Base-by-base conservation (phyloP, 371 early-diverging fungal species). In the Mortierella sp. region DNA sequence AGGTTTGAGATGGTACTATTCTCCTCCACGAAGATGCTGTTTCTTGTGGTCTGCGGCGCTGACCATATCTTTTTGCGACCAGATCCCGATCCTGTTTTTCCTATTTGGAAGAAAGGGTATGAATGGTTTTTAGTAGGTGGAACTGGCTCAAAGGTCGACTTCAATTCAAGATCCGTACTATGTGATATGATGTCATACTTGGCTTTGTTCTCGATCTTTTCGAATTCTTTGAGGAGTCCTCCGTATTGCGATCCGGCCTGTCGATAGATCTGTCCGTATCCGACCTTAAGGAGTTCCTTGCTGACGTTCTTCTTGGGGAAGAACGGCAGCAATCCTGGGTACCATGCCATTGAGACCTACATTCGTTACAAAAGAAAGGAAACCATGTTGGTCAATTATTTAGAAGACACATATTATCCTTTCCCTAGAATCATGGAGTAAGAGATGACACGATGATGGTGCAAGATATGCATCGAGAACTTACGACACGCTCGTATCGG, bases 161-260 rank as follows among this genome's bases (percentile, higher is more conserved):
- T 49, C 29, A 16, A 70, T 41, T 60, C 10, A 74, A 10, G 60
- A 56, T 4, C 70, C 5, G 41, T 32, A n/a, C 4, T 18, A 35
- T 35, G 48, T 14, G 12, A 46, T 16, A n/a, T 44, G 7, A 0
- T 32, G 8, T 0, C 70, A 29, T 91, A 93, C 95, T 88, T 91
- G 75, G 96, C 96, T 71, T 88, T 81, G 4, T 84, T 83, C 82
- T 95, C 92, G 0, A 89, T 84, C 74, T 86, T 87, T 71, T 92
- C 77, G 14, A 96, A 83, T 54, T 83, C 54, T 12, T 88, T 81
- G 27, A 90, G 75, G 43, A 88, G 76, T 10, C 90, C 91, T 8
- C 91, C 95, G 82, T 95, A 96, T 76, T 94, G 91, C 3, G 93
- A 93, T n/a, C 95, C 95, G 44, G 88, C 88, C 65, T 93, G 91